These are phyloP conservation scores for Rubus parviflorus DNA, from an alignment of 306 rosid species.

Conservation along the genomic window DNA sequence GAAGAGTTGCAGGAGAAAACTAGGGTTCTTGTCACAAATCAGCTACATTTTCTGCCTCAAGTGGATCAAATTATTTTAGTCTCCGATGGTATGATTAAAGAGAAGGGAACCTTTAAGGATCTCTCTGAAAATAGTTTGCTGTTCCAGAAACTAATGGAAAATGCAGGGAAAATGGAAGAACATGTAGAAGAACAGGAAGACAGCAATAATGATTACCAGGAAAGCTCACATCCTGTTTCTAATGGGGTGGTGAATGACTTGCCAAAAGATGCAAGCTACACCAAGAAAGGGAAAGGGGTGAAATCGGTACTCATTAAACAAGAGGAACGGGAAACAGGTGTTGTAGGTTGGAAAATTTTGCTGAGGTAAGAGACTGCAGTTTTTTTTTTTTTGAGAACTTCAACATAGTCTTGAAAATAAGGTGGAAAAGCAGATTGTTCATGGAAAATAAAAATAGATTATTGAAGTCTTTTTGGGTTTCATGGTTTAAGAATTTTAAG, in stretches of 20 bases:
- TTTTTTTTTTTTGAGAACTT: neutral
- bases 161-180: constrained; percentile 85
- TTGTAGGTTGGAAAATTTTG: constrained; percentile 77
- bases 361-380: constrained; percentile 43
- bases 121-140: constrained; percentile 57
- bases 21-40: constrained; percentile 89
- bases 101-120: constrained; percentile 86
- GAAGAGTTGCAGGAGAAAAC: constrained; percentile 79
- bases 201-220: constrained; percentile 24
- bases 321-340: constrained; percentile 89
- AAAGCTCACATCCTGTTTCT: constrained; percentile 26
- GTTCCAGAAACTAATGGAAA: constrained; percentile 90
- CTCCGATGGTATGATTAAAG: constrained; percentile 64
- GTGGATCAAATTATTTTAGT: constrained; percentile 75
- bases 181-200: constrained; percentile 36
- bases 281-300: constrained; percentile 49
- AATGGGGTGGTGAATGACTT: constrained; percentile 40
- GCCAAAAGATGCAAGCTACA: constrained; percentile 35
- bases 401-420: neutral
- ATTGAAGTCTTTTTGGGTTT: neutral
- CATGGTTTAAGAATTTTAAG: neutral
- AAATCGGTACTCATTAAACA: constrained; percentile 71
- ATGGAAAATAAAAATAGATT: neutral
- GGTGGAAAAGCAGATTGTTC: neutral
- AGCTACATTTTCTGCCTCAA: constrained; percentile 88